Evolutionary conservation across 495 filamentous ascomycete genomes (phyloP), one percentile per base, ranked within the genome.

Genomic region (Aspergillus sclerotiicarbonarius): DNA sequence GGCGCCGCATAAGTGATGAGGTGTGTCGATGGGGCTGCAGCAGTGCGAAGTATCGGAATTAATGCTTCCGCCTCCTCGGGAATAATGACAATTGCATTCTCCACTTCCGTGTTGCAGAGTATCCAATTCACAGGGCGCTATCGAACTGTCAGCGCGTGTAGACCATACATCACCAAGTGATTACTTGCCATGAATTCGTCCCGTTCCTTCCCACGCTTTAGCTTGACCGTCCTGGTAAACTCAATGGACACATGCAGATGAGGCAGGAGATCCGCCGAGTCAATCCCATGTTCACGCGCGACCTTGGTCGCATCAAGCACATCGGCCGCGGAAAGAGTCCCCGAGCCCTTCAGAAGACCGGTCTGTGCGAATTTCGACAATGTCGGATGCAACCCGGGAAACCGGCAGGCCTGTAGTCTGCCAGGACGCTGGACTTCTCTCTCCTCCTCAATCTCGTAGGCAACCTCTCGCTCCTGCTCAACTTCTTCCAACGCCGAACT

Each of bases 51-150:
- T 0, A 73, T 43, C 3, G 73, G 68, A 19, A 86, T 71, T 0
- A 84, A 20, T 0, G 44, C 15, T 55, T 86, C 78, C 0, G 78
- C 84, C 60, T 87, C 84, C 49, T 85, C 79, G 4, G 80, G 77
- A 31, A 77, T 82, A 1, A 86, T 57, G 4, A 86, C 66, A 0
- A 87, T 47, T 0, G 75, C 82, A 0, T 69, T 76, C 10, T 72
- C 56, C 0, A 62, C 66, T 1, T 29, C 1, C 3, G 37, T 15
- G 56, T 68, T 77, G 67, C 68, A 78, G 0, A 84, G 63, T n/a
- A 83, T 61, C 79, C 77, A 84, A 15, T 80, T 72, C 2, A 81
- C 77, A 0, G 71, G 71, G 2, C 81, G 76, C 72, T 77, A 33
- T 32, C 29, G 20, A 9, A 53, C 12, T 21, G 37, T 58, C 52